Evolutionary conservation across 495 filamentous ascomycete species (phyloP).

Genomic region (Aspergillus nanangensis): DNA sequence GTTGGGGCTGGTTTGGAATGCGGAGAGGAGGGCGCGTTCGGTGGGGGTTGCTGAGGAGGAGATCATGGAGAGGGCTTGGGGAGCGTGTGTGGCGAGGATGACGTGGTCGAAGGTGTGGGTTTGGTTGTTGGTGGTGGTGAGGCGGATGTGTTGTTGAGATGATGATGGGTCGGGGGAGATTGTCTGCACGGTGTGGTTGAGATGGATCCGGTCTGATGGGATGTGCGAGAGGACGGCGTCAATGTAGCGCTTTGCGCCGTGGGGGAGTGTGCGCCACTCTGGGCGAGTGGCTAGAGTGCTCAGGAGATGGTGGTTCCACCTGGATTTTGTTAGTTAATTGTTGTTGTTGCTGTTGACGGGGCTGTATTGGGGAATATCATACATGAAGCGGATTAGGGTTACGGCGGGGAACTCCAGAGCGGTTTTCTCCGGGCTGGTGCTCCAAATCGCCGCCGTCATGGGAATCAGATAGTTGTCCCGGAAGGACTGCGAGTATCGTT

Average conservation of each 20-base stretch:
- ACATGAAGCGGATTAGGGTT: constrained; percentile 1
- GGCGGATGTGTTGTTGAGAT: no score
- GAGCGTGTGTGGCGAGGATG: constrained; percentile 2
- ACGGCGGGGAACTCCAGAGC: constrained; percentile 1
- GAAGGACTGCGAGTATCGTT: constrained; percentile 1
- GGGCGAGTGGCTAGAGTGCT: background rate
- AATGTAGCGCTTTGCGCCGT: constrained; percentile 4
- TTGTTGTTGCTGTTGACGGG: background rate
- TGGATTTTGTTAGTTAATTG: background rate
- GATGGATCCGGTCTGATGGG: background rate
- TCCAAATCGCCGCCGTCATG: constrained; percentile 6
- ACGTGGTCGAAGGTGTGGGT: constrained; percentile 1
- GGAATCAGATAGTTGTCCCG: constrained; percentile 3
- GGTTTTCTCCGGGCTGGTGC: constrained; percentile 7
- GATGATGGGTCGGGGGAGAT: no score
- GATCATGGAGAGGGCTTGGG: constrained; percentile 2
- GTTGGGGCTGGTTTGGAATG: constrained; percentile 1
- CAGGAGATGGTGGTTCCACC: constrained; percentile 6
- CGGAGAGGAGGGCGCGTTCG: background rate
- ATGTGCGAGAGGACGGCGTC: constrained; percentile 3
- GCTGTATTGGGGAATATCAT: no score
- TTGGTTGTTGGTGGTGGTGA: background rate
- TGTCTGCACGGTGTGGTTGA: constrained; percentile 1
- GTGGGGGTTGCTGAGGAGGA: background rate
- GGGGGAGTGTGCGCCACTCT: background rate